Evolutionary conservation across 2,329 filamentous ascomycete genomes (phyloP).

Genomic region (Pseudocercospora musae): DNA sequence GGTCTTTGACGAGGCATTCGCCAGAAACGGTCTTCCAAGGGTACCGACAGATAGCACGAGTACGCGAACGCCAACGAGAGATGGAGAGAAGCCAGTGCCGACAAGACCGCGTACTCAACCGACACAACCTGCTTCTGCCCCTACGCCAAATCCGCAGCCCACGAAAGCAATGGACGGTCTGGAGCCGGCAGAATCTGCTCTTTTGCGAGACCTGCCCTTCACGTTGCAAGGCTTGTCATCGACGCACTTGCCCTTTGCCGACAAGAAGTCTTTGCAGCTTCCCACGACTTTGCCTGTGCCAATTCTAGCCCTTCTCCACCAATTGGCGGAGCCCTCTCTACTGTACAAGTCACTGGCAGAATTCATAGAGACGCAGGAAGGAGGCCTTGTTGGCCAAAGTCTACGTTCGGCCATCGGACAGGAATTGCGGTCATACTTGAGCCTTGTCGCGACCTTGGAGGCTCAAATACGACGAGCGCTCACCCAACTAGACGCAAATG

Average conservation of each 20-base stretch:
- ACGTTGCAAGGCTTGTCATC: conserved; percentile 91
- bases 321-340: conserved; percentile 88
- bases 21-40: conserved; percentile 43
- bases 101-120: conserved; percentile 22
- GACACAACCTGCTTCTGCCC: conserved; percentile 4
- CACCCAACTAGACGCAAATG: conserved; percentile 65
- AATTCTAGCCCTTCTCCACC: conserved; percentile 81
- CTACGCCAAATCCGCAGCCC: conserved; percentile 7
- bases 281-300: conserved; percentile 78
- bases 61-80: conserved; percentile 22
- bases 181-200: conserved; percentile 41
- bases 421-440: conserved; percentile 85
- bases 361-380: conserved; percentile 77
- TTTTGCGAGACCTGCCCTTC: conserved; percentile 73
- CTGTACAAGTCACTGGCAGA: conserved; percentile 76
- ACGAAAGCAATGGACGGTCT: conserved; percentile 9
- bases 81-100: conserved; percentile 21
- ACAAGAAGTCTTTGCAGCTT: conserved; percentile 67
- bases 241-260: conserved; percentile 72
- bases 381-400: conserved; percentile 87
- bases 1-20: conserved; percentile 44
- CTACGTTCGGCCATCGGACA: conserved; percentile 79
- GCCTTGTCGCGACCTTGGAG: conserved; percentile 86
- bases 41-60: conserved; percentile 31
- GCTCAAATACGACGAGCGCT: conserved; percentile 84